These are phyloP conservation scores for Tylopilus rubrobrunneus DNA, from an alignment of 768 basidiomycete genomes.

Conservation along the genomic window DNA sequence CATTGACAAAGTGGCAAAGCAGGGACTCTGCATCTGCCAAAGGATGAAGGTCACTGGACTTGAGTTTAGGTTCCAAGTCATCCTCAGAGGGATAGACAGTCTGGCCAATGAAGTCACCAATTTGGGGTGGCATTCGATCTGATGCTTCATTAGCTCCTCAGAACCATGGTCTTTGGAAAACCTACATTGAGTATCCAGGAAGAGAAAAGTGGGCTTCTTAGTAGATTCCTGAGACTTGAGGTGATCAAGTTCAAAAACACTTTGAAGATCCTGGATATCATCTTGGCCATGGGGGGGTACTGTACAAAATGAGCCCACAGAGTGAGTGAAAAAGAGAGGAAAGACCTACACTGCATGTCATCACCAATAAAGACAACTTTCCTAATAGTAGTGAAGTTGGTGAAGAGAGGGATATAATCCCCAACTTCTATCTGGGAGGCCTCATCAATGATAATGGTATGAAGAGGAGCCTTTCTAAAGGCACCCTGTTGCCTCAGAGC, in stretches of 20 bases:
- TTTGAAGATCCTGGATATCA: conserved; percentile 57
- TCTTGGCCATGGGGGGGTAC: conserved; percentile 82
- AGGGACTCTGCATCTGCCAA: conserved; percentile 35
- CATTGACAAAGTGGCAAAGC: conserved; percentile 70
- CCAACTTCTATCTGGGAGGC: conserved; percentile 64
- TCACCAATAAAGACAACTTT: conserved; percentile 66
- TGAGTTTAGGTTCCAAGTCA: conserved; percentile 32
- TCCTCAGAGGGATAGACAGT: conserved; percentile 54
- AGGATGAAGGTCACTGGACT: conserved; percentile 49
- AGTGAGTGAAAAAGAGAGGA: conserved; percentile 24
- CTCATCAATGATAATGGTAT: conserved; percentile 59
- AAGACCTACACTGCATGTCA: conserved; percentile 55
- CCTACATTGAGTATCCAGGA: conserved; percentile 76
- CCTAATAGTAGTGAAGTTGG: conserved; percentile 33
- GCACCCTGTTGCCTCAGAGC: conserved; percentile 13
- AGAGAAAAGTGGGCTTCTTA: conserved; percentile 35
- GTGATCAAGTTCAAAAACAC: conserved; percentile 75
- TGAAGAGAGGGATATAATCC: conserved; percentile 43
- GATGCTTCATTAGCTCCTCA: conserved; percentile 5
- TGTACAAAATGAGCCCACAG: conserved; percentile 31
- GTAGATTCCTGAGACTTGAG: conserved; percentile 33
- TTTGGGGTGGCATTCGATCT: conserved; percentile 85
- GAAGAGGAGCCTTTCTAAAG: conserved; percentile 35
- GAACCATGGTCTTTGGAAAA: neutral
- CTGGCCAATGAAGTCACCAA: conserved; percentile 69